Conservation (phyloP, 495 filamentous ascomycete species). For the Hypoxylon cercidicola region DNA sequence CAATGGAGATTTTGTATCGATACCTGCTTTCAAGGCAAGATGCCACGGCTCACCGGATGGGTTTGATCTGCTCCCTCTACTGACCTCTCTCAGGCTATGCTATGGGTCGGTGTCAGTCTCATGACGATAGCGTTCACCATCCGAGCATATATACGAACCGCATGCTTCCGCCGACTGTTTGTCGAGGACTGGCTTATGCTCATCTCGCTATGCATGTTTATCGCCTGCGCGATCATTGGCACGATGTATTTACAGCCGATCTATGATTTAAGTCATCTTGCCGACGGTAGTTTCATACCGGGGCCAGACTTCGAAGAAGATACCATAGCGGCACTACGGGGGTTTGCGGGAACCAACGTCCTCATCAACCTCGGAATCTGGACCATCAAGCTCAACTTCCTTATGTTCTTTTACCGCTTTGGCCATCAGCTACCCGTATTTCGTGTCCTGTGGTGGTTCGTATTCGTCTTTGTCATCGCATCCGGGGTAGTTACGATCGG, state of each 20-base stretch:
- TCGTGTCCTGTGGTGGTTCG: constrained; percentile 42
- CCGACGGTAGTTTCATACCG: not conserved
- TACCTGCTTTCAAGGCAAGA: too few species aligned
- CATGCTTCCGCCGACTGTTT: constrained; percentile 6
- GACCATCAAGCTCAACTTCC: constrained; percentile 46
- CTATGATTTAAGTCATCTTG: not conserved
- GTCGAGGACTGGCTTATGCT: constrained; percentile 21
- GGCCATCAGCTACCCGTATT: constrained; percentile 32
- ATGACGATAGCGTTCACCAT: too few species aligned
- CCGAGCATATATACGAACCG: constrained; percentile 1
- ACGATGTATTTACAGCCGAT: not conserved
- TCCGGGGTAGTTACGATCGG: constrained; percentile 22
- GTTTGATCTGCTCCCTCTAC: too few species aligned
- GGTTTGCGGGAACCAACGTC: not conserved
- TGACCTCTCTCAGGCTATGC: too few species aligned
- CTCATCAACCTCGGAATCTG: constrained; percentile 20
- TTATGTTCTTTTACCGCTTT: constrained; percentile 48
- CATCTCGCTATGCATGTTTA: constrained; percentile 1
- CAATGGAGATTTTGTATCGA: too few species aligned
- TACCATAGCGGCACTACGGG: not conserved
- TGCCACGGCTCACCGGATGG: too few species aligned
- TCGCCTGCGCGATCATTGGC: not conserved
- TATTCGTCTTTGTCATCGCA: constrained; percentile 25
- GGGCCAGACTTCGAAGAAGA: constrained; percentile 3
- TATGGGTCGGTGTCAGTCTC: too few species aligned